Evolutionary conservation across 1,284 basidiomycete species (phyloP).

Genomic region (Apiotrichum porosum): DNA sequence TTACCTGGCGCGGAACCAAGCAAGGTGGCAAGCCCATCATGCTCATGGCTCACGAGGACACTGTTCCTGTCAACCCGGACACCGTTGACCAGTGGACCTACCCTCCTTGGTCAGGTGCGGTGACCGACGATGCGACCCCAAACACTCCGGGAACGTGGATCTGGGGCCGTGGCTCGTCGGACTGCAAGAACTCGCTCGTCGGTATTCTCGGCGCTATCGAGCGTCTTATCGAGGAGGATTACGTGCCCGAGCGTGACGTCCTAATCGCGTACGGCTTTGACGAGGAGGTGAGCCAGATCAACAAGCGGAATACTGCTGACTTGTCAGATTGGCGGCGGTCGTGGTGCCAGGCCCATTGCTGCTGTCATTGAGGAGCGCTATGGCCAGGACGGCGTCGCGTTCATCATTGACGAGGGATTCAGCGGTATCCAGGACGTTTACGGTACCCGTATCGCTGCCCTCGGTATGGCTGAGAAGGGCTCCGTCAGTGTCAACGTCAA

Average conservation of each 20-base stretch:
- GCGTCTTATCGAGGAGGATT: conserved; percentile 50
- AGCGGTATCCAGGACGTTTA: conserved; percentile 41
- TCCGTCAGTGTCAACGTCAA: conserved; percentile 36
- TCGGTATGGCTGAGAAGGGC: conserved; percentile 54
- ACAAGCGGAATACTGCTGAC: neutral
- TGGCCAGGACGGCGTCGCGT: conserved; percentile 46
- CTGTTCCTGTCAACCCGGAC: conserved; percentile 53
- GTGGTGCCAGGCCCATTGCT: conserved; percentile 45
- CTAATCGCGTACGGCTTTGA: conserved; percentile 54
- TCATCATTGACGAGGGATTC: conserved; percentile 53
- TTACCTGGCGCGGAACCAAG: conserved; percentile 41
- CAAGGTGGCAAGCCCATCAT: conserved; percentile 48
- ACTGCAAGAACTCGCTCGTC: conserved; percentile 52
- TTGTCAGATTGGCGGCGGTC: conserved; percentile 39
- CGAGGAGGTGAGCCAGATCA: conserved; percentile 49
- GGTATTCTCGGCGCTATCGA: conserved; percentile 52
- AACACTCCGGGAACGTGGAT: conserved; percentile 49
- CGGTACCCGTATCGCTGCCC: conserved; percentile 41
- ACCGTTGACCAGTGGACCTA: conserved; percentile 53
- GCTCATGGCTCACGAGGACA: conserved; percentile 52
- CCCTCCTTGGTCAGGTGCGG: conserved; percentile 52
- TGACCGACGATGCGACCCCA: conserved; percentile 44
- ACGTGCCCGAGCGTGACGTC: conserved; percentile 50
- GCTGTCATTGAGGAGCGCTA: conserved; percentile 43
- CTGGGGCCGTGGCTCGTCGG: conserved; percentile 53